Base-by-base conservation (phyloP, 1,284 basidiomycete genomes). In the Chalciporus sp. region DNA sequence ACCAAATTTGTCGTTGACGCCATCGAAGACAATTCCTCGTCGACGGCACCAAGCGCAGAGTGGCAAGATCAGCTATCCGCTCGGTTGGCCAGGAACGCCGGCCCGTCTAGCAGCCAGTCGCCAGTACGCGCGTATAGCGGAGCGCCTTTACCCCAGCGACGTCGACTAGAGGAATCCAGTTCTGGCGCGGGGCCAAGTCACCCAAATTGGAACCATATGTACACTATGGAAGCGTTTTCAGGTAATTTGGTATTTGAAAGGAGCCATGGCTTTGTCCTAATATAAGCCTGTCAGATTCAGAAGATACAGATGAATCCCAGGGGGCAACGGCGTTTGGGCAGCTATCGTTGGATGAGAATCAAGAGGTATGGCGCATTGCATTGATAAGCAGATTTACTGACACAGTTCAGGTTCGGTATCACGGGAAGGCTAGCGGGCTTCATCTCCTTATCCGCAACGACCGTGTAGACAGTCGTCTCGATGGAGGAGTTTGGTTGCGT, bases 331-430 rank as follows among this genome's bases (percentile, higher is more conserved):
- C 81, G n/a, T 74, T 86, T 41, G 90, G 92, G 4, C 85, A 89
- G 62, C 69, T 94, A n/a, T 90, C 89, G 2, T 72, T 94, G 41
- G 88, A 93, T 59, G 91, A 94, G 66, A 85, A 92, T 65, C 81
- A 83, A 63, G 89, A 94, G 74, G 88, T 87, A 58, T 10, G 16
- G 64, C 58, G 5, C 3, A 26, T 29, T 35, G 14, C 9, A 45
- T 45, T 41, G 33, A 20, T 19, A n/a, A 16, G 49, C 7, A 31
- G 19, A 17, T 51, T 48, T 51, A 37, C 56, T 64, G 37, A 64
- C 26, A 14, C 4, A 43, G 5, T 49, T 9, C 51, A 90, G 88
- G 80, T 94, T 50, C 85, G 90, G 46, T 91, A 83, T 64, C 88
- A 91, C 53, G 85, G 87, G 20, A 81, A 85, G 68, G 77, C 84